Evolutionary conservation across 2,329 filamentous ascomycete genomes (phyloP).

Genomic region (Colletotrichum acutatum): DNA sequence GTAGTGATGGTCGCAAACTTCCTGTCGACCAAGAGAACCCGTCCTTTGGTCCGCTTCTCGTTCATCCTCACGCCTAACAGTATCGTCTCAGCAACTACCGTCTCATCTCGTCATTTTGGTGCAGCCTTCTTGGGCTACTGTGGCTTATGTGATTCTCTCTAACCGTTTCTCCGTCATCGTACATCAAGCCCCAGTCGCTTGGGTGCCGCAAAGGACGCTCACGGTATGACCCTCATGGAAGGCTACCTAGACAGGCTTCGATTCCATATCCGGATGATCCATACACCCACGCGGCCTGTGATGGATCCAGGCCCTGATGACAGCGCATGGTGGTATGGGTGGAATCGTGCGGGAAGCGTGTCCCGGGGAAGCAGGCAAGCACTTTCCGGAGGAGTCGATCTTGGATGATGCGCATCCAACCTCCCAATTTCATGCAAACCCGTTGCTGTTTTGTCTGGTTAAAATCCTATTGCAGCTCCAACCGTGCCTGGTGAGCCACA

Average conservation of each 20-base stretch:
- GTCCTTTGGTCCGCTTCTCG: background rate
- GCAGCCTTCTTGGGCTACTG: conserved; percentile 9
- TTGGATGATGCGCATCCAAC: conserved; percentile 50
- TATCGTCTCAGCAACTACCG: conserved; percentile 1
- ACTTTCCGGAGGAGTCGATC: conserved; percentile 50
- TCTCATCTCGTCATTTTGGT: conserved; percentile 15
- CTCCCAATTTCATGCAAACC: conserved; percentile 43
- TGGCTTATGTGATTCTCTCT: conserved; percentile 24
- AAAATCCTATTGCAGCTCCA: conserved; percentile 38
- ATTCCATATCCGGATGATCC: conserved; percentile 24
- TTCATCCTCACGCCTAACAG: conserved; percentile 19
- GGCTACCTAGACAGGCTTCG: conserved; percentile 16
- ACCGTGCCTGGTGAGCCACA: conserved; percentile 16
- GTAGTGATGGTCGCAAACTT: background rate
- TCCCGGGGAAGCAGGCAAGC: conserved; percentile 51
- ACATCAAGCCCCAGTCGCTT: conserved; percentile 34
- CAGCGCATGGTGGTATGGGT: conserved; percentile 44
- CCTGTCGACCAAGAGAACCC: background rate
- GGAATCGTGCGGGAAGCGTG: conserved; percentile 51
- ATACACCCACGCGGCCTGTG: conserved; percentile 35
- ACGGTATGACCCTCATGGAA: conserved; percentile 14
- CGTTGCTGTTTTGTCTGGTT: conserved; percentile 43
- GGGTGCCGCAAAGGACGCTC: conserved; percentile 16
- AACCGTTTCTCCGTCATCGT: conserved; percentile 34
- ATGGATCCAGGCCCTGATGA: conserved; percentile 48